Conservation (phyloP, 75 land plant genomes). For the Pseudotsuga menziesii region DNA sequence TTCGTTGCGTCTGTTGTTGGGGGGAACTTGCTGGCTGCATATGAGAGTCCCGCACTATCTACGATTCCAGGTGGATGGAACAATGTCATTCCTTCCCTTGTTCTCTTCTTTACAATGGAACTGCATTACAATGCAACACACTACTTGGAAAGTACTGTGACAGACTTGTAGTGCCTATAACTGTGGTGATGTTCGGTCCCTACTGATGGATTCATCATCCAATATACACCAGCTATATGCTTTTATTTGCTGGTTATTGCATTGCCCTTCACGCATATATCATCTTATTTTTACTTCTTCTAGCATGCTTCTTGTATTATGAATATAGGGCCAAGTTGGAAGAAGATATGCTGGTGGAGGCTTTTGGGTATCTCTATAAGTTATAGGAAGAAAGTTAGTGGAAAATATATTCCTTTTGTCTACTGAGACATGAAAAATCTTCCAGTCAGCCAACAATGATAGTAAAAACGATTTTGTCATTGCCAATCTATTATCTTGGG, state of each 20-base stretch:
- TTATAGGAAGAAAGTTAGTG: constrained; percentile 51
- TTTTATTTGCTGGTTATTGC: constrained; percentile 57
- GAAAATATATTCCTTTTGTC: constrained; percentile 70
- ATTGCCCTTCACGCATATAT: constrained; percentile 59
- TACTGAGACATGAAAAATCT: constrained; percentile 27
- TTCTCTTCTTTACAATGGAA: constrained; percentile 40
- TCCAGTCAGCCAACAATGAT: too few relatives aligned
- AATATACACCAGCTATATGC: constrained; percentile 66
- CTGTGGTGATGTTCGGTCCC: constrained; percentile 83
- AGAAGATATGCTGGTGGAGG: constrained; percentile 61
- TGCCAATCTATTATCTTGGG: too few relatives aligned
- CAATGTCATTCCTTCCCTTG: constrained; percentile 35
- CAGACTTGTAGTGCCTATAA: constrained; percentile 48
- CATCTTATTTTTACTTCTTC: constrained; percentile 36
- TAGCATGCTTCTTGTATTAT: constrained; percentile 62
- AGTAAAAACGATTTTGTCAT: too few relatives aligned
- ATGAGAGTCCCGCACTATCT: constrained; percentile 61
- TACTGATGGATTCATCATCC: constrained; percentile 85
- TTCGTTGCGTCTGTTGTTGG: constrained; percentile 42
- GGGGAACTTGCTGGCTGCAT: constrained; percentile 82
- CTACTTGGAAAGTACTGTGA: constrained; percentile 76
- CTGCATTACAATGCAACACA: constrained; percentile 55
- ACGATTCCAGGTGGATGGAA: constrained; percentile 58
- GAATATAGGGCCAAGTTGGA: constrained; percentile 67
- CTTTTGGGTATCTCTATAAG: constrained; percentile 55